Base-by-base conservation (phyloP, 192 early-diverging fungal species). In the Backusella tarrabulga region DNA sequence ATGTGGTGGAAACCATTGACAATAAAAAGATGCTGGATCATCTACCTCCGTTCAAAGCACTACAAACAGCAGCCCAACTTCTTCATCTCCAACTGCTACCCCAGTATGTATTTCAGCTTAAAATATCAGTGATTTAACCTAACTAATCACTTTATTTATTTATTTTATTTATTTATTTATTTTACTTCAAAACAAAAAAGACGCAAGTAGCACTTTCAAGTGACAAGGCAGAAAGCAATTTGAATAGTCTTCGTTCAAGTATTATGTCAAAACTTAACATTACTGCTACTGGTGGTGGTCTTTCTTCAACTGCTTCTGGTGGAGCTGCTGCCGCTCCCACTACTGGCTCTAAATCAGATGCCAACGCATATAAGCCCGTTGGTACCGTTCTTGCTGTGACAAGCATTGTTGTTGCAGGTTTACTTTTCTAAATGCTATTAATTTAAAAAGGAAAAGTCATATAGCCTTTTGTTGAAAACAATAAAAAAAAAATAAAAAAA, bases 111-210 rank as follows among this genome's bases (percentile, higher is more conserved):
- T 60, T n/a, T 60, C 12, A 29, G 26, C 0, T 44, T 26, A 7
- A 60, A 23, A 26, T 60, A 26, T 60, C 56, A 29, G 3, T 23
- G 8, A 26, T 29, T 26, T 60, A 60, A 60, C 56, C 3, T 0
- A 26, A 29, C 23, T 56, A 23, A 56, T 14, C 17, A 50, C 6
- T 50, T 14, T 44, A 2, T 44, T 14, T 44, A 21, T 68, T 69
- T 66, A 52, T 77, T n/a, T 76, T 69, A 2, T 44, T 14, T 44
- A 21, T 68, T 69, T 66, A 52, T 77, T n/a, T 76, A 46, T 77
- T 71, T 70, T 42, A 21, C 29, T 77, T 77, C 14, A 15, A 44
- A 44, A 17, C 29, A 44, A 42, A 44, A 44, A 44, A 44, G 42
- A 4, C 38, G 11, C 38, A 40, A 40, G 42, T 50, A 60, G n/a